Percentiles rank a stretch among this genome's conserved stretches.
phyloP scores from a whole-genome alignment of 2,329 filamentous ascomycete species.

The Ophiostoma sp. region DNA sequence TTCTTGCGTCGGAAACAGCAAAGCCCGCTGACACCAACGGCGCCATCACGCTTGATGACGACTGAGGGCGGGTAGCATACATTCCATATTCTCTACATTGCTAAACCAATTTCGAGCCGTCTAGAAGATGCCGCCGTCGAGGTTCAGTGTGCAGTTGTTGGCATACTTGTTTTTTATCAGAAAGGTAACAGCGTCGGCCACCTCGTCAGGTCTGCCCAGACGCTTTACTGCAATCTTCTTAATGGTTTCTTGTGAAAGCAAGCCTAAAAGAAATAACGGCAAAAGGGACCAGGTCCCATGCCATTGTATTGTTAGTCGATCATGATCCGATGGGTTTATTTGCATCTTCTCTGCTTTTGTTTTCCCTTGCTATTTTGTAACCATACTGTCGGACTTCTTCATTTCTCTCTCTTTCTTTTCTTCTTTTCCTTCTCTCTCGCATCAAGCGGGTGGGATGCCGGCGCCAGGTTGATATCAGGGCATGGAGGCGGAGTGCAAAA shows the following conservation, averaged over 20 bases:
- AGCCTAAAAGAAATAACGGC: constrained; percentile 7
- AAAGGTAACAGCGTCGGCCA: constrained; percentile 77
- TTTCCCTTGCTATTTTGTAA: background rate
- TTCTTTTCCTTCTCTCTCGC: background rate
- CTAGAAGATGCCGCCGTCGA: constrained; percentile 69
- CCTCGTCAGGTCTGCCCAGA: constrained; percentile 62
- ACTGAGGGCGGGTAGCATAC: background rate
- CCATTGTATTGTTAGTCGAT: constrained; percentile 5
- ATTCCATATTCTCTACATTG: no score
- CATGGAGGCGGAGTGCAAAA: constrained; percentile 13
- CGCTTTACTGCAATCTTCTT: constrained; percentile 57
- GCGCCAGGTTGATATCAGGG: constrained; percentile 11
- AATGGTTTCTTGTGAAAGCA: constrained; percentile 10
- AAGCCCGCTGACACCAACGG: background rate
- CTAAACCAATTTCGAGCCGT: background rate
- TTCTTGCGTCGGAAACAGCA: background rate
- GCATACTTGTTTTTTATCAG: constrained; percentile 73
- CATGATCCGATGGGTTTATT: background rate
- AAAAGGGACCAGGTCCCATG: constrained; percentile 4
- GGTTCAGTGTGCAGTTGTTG: constrained; percentile 79
- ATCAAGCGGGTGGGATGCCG: background rate
- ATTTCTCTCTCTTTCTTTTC: background rate
- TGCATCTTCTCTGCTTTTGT: background rate
- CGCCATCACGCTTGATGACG: background rate
- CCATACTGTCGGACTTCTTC: background rate